phyloP scores from a whole-genome alignment of 1,139 yeast species.

The Yamadazyma friedrichii region DNA sequence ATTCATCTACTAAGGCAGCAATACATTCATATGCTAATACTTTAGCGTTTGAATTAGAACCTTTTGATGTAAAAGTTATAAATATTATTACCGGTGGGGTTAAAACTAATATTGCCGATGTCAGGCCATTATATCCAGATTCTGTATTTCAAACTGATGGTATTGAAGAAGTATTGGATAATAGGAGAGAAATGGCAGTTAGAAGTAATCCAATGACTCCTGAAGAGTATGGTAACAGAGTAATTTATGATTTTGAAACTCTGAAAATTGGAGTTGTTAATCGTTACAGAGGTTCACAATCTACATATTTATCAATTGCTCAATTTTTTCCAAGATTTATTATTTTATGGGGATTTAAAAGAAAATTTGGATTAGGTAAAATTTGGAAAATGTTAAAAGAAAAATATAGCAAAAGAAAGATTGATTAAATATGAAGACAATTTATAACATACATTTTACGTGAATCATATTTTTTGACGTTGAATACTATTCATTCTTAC shows the following conservation, averaged over 20 bases:
- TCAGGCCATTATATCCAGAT: constrained; percentile 51
- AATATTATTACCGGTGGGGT: constrained; percentile 52
- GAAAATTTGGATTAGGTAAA: constrained; percentile 46
- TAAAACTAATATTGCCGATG: constrained; percentile 58
- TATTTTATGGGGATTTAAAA: constrained; percentile 41
- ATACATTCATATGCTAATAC: constrained; percentile 67
- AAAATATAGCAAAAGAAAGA: constrained; percentile 2
- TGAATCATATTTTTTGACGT: neutral
- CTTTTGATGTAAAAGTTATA: constrained; percentile 68
- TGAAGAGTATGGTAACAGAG: constrained; percentile 52
- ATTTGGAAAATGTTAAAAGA: constrained; percentile 12
- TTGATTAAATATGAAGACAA: neutral
- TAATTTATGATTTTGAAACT: constrained; percentile 48
- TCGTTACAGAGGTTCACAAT: constrained; percentile 55
- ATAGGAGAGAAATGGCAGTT: constrained; percentile 60
- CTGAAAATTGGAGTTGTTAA: constrained; percentile 40
- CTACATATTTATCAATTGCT: constrained; percentile 35
- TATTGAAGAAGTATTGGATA: constrained; percentile 47
- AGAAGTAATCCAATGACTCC: constrained; percentile 61
- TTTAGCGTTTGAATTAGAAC: constrained; percentile 65
- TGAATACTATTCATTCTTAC: neutral
- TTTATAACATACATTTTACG: neutral
- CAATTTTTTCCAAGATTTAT: constrained; percentile 48
- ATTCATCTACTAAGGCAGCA: constrained; percentile 76
- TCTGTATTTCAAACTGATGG: constrained; percentile 55